Base-by-base conservation (phyloP, 2,329 filamentous ascomycete genomes). In the Fusarium papillatum region DNA sequence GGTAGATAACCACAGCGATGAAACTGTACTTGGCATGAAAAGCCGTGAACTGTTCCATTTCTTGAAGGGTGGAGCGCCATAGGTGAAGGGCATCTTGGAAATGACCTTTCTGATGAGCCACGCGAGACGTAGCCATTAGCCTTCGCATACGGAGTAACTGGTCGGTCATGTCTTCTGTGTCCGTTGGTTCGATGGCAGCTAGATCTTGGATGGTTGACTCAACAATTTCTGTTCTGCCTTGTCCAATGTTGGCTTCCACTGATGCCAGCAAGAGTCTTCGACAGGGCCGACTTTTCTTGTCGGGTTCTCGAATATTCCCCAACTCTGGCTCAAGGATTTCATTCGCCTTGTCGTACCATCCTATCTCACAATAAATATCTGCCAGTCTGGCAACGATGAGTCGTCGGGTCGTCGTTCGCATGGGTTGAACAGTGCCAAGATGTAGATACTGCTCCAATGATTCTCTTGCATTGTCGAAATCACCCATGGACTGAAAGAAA, bases 401-500 rank as follows among this genome's bases (percentile, higher is more conserved):
- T 1, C 74, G 75, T 7, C 78, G 78, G 2, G 79, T 78, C 29
- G 76, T 81, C 9, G 41, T 57, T 7, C 79, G 73, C 6, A 80
- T 70, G 5, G 78, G 73, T 31, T 75, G 76, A 1, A 79, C 65
- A 5, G 66, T 50, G 39, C 77, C 66, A 1, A 82, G 70, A 9
- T 70, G 64, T 16, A 81, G 53, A 9, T 77, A 78, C 64, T 81
- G 80, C 59, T 81, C 78, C 16, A 81, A 61, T 1, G 80, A 82
- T 4, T 76, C 79, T 16, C 73, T 70, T 1, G 80, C 78, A 1
- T 73, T 74, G 0, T 39, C 43, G n/a, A 80, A 81, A 16, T 81
- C 76, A 3, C 80, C 80, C 8, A 80, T 69, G 6, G 76, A 79
- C n/a, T 79, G 77, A 34, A 81, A 80, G 70, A 76, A 81, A 7